Evolutionary conservation across 768 basidiomycete species (phyloP), one percentile per base, ranked within the genome.

Genomic region (Gloeopeniophorella convolvens): DNA sequence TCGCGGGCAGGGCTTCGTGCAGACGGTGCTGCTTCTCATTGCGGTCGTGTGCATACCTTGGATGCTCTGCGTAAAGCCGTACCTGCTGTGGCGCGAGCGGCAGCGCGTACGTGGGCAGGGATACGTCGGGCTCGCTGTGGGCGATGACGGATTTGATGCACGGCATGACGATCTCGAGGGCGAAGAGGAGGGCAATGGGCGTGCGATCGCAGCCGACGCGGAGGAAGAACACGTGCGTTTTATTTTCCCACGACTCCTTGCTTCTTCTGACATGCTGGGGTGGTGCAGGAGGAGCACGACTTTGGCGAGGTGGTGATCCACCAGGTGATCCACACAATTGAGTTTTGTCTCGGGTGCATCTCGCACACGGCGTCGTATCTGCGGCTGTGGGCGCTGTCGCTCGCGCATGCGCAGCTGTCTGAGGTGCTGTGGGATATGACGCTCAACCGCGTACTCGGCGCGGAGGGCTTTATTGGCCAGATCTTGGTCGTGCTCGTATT

Each of bases 311-410:
- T 96, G 51, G 80, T 96, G 20, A 89, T 98, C 52, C 95, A 99
- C 69, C 96, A 99, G 67, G 75, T 96, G 55, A 99, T 99, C 62
- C 96, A 98, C 69, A 95, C 93, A 21, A 97, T 99, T 68, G 96
- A 99, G 71, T 99, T 98, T 70, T 99, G 96, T 65, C 81, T 99
- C 28, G 96, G 95, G 6, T 97, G 95, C 67, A 97, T 97, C 62
- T 98, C 95, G 56, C 95, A 97, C 67, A 98, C 95, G 1, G 90
- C 90, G 11, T 91, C 88, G 13, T 90, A 89, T 68, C 79, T 92
- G 41, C 87, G 95, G 64, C 75, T 99, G 32, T 98, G 95, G 95
- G 96, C 96, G 16, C 78, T 99, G 6, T 99, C 96, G 21, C 78
- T 99, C 44, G 96, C 96, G 10, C 96, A 99, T 70, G 92, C 96